These are phyloP conservation scores for Gyromitra esculenta DNA, from an alignment of 2,329 filamentous ascomycete genomes.

Conservation along the genomic window DNA sequence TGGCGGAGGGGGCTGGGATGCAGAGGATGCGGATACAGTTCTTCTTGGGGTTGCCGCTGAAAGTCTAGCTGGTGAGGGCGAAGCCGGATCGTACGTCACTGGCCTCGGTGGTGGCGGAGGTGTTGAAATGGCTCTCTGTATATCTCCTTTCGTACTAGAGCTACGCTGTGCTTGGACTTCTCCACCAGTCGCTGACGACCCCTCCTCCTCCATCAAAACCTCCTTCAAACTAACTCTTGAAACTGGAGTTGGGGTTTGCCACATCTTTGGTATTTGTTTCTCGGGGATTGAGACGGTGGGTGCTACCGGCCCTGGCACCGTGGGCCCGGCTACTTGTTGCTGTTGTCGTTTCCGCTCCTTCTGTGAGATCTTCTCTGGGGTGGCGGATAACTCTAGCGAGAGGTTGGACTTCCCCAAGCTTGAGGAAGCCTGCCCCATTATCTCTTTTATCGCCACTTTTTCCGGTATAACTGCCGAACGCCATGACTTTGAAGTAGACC, in stretches of 20 bases:
- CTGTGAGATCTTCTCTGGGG: slow-evolving; percentile 65
- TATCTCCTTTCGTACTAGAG: not conserved
- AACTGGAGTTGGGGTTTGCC: slow-evolving; percentile 40
- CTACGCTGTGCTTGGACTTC: not conserved
- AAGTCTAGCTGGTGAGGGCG: slow-evolving; percentile 62
- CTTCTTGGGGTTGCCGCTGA: slow-evolving; percentile 65
- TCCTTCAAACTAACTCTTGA: slow-evolving; percentile 47
- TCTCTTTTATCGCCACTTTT: slow-evolving; percentile 78
- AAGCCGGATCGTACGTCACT: slow-evolving; percentile 47
- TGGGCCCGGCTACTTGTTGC: slow-evolving; percentile 71
- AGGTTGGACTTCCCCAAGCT: slow-evolving; percentile 65
- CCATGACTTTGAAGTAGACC: slow-evolving; percentile 59
- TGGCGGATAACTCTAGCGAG: slow-evolving; percentile 64
- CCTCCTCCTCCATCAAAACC: slow-evolving; percentile 40
- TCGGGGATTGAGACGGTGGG: slow-evolving; percentile 58
- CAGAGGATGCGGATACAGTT: slow-evolving; percentile 24
- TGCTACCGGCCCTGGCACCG: slow-evolving; percentile 43
- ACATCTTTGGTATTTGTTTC: slow-evolving; percentile 44
- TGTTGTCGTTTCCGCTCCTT: slow-evolving; percentile 92
- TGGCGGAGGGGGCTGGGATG: not conserved
- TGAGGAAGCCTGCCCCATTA: slow-evolving; percentile 74
- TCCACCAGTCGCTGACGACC: not conserved
- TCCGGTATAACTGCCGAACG: slow-evolving; percentile 64
- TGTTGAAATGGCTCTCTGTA: slow-evolving; percentile 48
- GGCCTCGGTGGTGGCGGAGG: slow-evolving; percentile 58